Base-by-base conservation (phyloP, 202 grass and related monocot genomes). In the Schoenoplectus tabernaemontani region DNA sequence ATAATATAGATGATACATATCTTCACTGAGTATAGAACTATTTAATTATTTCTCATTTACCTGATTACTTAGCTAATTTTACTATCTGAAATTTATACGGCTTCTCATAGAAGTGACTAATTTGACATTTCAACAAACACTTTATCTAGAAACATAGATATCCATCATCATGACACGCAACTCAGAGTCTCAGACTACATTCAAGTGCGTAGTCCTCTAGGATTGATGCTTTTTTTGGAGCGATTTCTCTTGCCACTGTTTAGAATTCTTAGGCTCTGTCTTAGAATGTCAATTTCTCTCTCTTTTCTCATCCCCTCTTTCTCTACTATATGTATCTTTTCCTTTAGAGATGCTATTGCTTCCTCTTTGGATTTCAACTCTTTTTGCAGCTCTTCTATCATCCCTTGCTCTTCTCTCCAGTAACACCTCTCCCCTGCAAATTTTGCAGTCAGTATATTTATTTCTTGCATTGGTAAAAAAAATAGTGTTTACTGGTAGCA, bases 221-320 rank as follows among this genome's bases (percentile, higher is more conserved):
- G 47, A 4, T 80, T 80, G 28, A 57, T 51, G 17, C 38, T n/a
- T 30, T 73, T 88, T 61, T 67, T 77, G 9, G 38, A 32, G 4
- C 65, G 61, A 42, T 38, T 85, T 76, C 59, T 79, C n/a, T 78
- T 88, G 15, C 57, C 82, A 41, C 59, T 68, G 53, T 71, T 82
- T 7, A 88, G 83, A 73, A 88, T 88, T 82, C 60, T 85, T 9
- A 85, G 69, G 78, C 87, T 88, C 82, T 88, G 87, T 9, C 68
- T 78, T 26, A 85, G 44, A 41, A 88, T 88, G 19, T 85, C 87
- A 7, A 85, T 74, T 56, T 88, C 87, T 42, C 87, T 50, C 9
- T 88, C 82, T 57, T 57, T 82, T 56, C 72, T 77, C 24, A 57
- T 62, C 12, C 68, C 83, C 1, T 88, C 87, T 16, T 82, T 69